Base-by-base conservation (phyloP, 2,329 filamentous ascomycete species). In the Trichoderma aggressivum region DNA sequence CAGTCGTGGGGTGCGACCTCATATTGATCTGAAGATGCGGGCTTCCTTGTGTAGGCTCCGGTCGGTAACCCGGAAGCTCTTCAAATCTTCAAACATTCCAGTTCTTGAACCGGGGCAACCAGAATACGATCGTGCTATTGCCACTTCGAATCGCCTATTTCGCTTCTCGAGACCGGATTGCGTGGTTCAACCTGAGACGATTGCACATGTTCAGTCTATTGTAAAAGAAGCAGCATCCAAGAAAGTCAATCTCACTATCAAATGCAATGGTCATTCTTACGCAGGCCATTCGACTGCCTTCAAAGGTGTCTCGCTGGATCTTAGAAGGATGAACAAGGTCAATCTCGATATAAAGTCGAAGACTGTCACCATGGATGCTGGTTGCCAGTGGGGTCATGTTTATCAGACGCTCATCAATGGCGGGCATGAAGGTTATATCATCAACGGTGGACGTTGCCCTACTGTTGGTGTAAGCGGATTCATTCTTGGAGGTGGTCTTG, bases 391-490 rank as follows among this genome's bases (percentile, higher is more conserved):
- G 79, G 77, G 76, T 5, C 63, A 79, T 28, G 79, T 74, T 8
- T 80, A 80, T 64, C 75, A 75, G 70, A 21, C 63, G 2, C 70
- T 80, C 3, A 69, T 78, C 16, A 63, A 58, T 60, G 74, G 73
- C 1, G 30, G 71, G 0, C 65, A 74, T 8, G 59, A 78, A 7
- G 76, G 76, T 1, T 71, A 53, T 7, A 72, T 76, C 2, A 72
- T 78, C 55, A 79, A 78, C 21, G 79, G 79, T 8, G 77, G 79
- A 2, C 73, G 77, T 6, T 79, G 77, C 39, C 77, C 79, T 16
- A 74, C 75, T 53, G 81, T 82, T 2, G 81, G 81, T 7, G 74
- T 82, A 5, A 74, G 79, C 14, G 81, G 81, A 0, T 82, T 80
- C 75, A 70, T 81, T 7, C 76, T 81, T 6, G 80, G 80, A 1